Conservation (phyloP, 2,329 filamentous ascomycete genomes). For the Fusarium aywerte region DNA sequence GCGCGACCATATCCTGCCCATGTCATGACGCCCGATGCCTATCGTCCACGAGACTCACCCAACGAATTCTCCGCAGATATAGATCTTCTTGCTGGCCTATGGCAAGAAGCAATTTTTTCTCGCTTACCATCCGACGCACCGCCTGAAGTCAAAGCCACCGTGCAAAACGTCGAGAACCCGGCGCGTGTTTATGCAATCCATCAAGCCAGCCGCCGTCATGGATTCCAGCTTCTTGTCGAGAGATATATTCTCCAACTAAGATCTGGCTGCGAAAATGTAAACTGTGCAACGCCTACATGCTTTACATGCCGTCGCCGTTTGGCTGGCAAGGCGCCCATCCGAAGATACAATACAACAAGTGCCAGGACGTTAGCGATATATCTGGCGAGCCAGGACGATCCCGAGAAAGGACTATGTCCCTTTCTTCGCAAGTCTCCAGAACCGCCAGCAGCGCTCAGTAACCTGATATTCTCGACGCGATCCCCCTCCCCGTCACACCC, state of each 20-base stretch:
- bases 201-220: conserved; percentile 68
- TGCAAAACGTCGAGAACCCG: conserved; percentile 70
- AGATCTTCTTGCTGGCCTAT: conserved; percentile 67
- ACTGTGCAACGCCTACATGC: conserved; percentile 81
- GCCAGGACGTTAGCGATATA: conserved; percentile 84
- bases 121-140: conserved; percentile 70
- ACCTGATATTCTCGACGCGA: conserved; percentile 57
- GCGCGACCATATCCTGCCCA: conserved; percentile 32
- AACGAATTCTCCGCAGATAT: conserved; percentile 51
- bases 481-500: conserved; percentile 34
- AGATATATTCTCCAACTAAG: conserved; percentile 85
- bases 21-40: conserved; percentile 44
- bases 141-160: conserved; percentile 63
- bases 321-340: conserved; percentile 73
- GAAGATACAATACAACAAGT: conserved; percentile 83
- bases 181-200: conserved; percentile 70
- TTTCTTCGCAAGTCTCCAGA: conserved; percentile 56
- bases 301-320: conserved; percentile 79
- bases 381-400: conserved; percentile 82
- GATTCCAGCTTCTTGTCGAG: conserved; percentile 74
- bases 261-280: conserved; percentile 76
- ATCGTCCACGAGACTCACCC: conserved; percentile 29
- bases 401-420: conserved; percentile 75
- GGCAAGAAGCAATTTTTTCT: conserved; percentile 70
- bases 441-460: conserved; percentile 58